Evolutionary conservation across 352 stramenopile genomes (phyloP), one percentile per base, ranked within the genome.

Genomic region (Pythium sp.): DNA sequence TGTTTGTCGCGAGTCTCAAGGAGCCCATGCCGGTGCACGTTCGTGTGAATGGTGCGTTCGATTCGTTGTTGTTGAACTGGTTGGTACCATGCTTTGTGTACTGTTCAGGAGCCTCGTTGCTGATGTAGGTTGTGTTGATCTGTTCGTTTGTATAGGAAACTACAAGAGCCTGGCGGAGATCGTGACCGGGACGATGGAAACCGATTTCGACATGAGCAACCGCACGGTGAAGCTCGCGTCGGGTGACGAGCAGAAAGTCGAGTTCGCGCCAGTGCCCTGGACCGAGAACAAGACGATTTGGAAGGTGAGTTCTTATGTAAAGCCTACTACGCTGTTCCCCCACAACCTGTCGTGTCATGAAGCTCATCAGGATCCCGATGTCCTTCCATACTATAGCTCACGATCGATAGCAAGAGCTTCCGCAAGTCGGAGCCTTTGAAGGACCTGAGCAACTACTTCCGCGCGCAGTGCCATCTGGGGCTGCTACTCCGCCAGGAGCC

Each of bases 401-500:
- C 83, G 26, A 71, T 91, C 36, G 83, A 95, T 61, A 81, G 72
- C 71, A 93, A 93, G 67, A 81, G 78, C 30, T 84, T 98, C 34
- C 87, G 93, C 30, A 96, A 97, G 69, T 89, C 96, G 62, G 77
- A 93, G 66, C 78, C 74, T 9, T 74, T 98, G n/a, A 76, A 91
- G 46, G 24, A 90, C 18, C 83, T 99, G 34, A 95, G 97, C 78
- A 81, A 91, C 6, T 99, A 96, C 80, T 82, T 99, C 22, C 95
- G 95, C 32, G 82, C 86, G 26, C 89, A 99, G 60, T 89, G 81
- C 55, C 76, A 90, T 7, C 71, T 92, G 22, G 95, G 97, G 0
- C 97, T 84, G 36, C 78, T 99, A 2, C 91, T 98, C 46, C 81
- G 84, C 28, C 96, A 99, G 68, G 98, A 99, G 70, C 84, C 98